phyloP scores from a whole-genome alignment of 805 yeast genomes.

The Kodamaea fukazawae region DNA sequence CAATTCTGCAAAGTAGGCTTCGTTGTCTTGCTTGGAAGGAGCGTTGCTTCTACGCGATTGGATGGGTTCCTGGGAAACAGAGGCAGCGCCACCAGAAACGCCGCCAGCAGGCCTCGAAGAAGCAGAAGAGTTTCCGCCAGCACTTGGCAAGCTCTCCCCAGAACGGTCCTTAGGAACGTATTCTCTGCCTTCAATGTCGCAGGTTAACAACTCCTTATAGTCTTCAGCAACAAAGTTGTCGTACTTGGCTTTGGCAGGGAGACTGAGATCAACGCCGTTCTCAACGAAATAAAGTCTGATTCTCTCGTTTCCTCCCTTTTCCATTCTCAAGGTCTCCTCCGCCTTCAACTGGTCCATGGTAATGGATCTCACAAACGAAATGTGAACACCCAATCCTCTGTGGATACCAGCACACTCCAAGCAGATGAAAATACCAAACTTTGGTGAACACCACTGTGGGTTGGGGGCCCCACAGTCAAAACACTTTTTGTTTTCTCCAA shows the following conservation, averaged over 20 bases:
- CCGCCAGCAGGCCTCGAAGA: conserved; percentile 3
- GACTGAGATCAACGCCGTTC: conserved; percentile 64
- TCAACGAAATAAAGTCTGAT: conserved; percentile 65
- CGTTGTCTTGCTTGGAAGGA: conserved; percentile 60
- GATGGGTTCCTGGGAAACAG: conserved; percentile 23
- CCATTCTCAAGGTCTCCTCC: conserved; percentile 88
- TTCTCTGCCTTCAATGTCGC: conserved; percentile 68
- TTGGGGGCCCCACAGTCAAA: conserved; percentile 93
- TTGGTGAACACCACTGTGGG: conserved; percentile 99
- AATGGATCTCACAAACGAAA: conserved; percentile 92
- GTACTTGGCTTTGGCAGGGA: conserved; percentile 73
- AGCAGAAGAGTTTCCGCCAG: conserved; percentile 2
- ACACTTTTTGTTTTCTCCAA: conserved; percentile 81
- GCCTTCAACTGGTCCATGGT: conserved; percentile 99
- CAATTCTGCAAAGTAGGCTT: conserved; percentile 74
- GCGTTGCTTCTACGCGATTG: conserved; percentile 41
- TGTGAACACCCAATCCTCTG: conserved; percentile 93
- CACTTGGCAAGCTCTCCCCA: conserved; percentile 40
- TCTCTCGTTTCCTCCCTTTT: conserved; percentile 84
- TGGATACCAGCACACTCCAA: conserved; percentile 97
- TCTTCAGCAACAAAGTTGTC: conserved; percentile 93
- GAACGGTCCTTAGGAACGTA: conserved; percentile 66
- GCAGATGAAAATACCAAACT: conserved; percentile 95
- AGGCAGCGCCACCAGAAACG: conserved; percentile 16
- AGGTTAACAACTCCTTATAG: conserved; percentile 77